These are phyloP conservation scores for Raphanus sativus DNA, from an alignment of 345 rosid species.

Conservation along the genomic window DNA sequence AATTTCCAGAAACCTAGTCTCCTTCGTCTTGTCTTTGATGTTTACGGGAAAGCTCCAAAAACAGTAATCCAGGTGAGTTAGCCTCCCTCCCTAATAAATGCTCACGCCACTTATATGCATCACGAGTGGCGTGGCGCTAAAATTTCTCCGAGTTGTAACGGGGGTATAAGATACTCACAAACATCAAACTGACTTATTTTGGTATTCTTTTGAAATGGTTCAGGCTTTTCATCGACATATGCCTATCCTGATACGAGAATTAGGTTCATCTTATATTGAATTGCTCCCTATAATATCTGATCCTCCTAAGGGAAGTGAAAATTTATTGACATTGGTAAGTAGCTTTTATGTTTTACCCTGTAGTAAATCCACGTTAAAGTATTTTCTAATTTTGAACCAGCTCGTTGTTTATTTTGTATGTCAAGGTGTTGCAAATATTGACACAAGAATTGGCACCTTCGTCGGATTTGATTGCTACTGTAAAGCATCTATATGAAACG, in stretches of 20 bases:
- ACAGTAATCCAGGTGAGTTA: conserved; percentile 73
- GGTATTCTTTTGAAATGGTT: conserved; percentile 19
- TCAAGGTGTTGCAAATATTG: conserved; percentile 88
- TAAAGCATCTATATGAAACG: conserved; percentile 89
- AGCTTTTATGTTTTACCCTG: conserved; percentile 20
- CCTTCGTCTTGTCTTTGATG: conserved; percentile 76
- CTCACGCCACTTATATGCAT: conserved; percentile 1
- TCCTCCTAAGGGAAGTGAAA: conserved; percentile 98
- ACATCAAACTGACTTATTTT: conserved; percentile 17
- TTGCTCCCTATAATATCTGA: conserved; percentile 80
- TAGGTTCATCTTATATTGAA: conserved; percentile 77
- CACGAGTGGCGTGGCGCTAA: conserved; percentile 6
- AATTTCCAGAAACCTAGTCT: conserved; percentile 77
- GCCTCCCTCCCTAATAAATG: conserved; percentile 13
- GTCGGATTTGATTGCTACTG: conserved; percentile 70
- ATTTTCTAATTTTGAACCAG: conserved; percentile 27
- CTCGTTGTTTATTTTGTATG: conserved; percentile 36
- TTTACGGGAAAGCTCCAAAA: conserved; percentile 75
- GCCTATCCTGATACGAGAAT: conserved; percentile 75
- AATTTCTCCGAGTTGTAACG: not conserved
- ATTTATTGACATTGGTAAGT: conserved; percentile 80
- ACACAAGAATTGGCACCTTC: conserved; percentile 83
- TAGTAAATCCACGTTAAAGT: conserved; percentile 15
- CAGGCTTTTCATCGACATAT: conserved; percentile 97
- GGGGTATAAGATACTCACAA: not conserved